Base-by-base conservation (phyloP, 2,329 filamentous ascomycete genomes). In the Incumbomyces lentus region DNA sequence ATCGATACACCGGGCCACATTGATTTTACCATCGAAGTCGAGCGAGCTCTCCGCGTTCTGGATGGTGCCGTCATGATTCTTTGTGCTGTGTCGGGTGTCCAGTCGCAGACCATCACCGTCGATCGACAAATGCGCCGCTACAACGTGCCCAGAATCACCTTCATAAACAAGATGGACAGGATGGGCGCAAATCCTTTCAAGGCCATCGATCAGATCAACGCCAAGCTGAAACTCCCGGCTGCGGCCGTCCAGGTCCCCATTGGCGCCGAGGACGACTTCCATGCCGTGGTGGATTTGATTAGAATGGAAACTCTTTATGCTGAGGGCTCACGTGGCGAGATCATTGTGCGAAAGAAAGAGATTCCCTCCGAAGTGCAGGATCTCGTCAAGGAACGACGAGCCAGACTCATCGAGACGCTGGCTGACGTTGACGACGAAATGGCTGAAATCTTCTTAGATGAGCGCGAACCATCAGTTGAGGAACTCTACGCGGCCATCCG, bases 81-180 rank as follows among this genome's bases (percentile, higher is more conserved):
- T 47, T 98, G 92, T 64, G 92, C 92, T 52, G 92, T 96, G 51
- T 94, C 86, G 60, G 92, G 92, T 62, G 92, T 98, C 30, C 92
- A 98, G 69, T 90, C 84, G 62, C 92, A 98, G 70, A 98, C 92
- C 16, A 95, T 95, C 59, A 98, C 92, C 1, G 92, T 98, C 54
- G 89, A 98, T 66, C 79, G 92, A 58, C 92, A 98, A 72, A 98
- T 98, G 92, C 86, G 88, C 72, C 82, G 92, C 57, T 98, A 98
- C 74, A 90, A 96, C 62, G 82, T 98, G 52, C 92, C 92, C 51
- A 79, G 92, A 58, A 82, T 98, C 64, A 94, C 86, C 46, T 98
- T 98, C 62, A 81, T 98, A 64, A 98, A 98, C 74, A 98, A 98
- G 76, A 96, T 98, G 90, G 92, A 98, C 63, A 84, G 92, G 55